Evolutionary conservation across 2,329 filamentous ascomycete genomes (phyloP), one percentile per base, ranked within the genome.

Genomic region (Zymoseptoria passerinii): DNA sequence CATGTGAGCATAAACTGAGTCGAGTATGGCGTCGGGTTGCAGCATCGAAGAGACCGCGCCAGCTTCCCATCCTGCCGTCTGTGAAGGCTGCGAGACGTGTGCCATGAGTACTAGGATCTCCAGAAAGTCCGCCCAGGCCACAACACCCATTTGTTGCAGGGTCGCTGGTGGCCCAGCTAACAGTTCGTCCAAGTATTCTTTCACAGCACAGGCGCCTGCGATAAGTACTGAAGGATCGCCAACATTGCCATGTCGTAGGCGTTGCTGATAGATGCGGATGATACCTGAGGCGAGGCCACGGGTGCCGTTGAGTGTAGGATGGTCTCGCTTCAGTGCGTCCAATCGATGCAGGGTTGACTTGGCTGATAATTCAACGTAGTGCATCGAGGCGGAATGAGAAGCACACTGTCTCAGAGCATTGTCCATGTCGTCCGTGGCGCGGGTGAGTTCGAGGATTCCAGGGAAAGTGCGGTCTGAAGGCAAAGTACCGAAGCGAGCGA

Each of bases 181-280:
- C 16, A 69, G 18, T n/a, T 65, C 63, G 52, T 69, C 68, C 16
- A 67, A 48, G 55, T 67, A 70, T 10, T 68, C 66, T 55, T 69
- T 68, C 54, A 68, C 60, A 16, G 58, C 55, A 54, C 64, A 64
- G 4, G 67, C 66, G 20, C 58, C 62, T 53, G 68, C 65, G 8
- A 69, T 67, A 27, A 70, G 57, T 35, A 58, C 59, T 2, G 63
- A 52, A 3, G 63, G 61, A 48, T 67, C 63, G 20, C 61, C 55
- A 19, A 53, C 58, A 7, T 56, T 56, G 48, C 58, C 61, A 7
- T 58, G 51, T 50, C 63, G 60, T 13, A 69, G 53, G 10, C 63
- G 40, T 18, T 62, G 57, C 18, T 66, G 62, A 23, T 67, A 57
- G 16, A 61, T 48, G 35, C 67, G 66, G 8, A 67, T 63, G 7